phyloP scores from a whole-genome alignment of 495 filamentous ascomycete species.

The Aspergillus bertholletiae region DNA sequence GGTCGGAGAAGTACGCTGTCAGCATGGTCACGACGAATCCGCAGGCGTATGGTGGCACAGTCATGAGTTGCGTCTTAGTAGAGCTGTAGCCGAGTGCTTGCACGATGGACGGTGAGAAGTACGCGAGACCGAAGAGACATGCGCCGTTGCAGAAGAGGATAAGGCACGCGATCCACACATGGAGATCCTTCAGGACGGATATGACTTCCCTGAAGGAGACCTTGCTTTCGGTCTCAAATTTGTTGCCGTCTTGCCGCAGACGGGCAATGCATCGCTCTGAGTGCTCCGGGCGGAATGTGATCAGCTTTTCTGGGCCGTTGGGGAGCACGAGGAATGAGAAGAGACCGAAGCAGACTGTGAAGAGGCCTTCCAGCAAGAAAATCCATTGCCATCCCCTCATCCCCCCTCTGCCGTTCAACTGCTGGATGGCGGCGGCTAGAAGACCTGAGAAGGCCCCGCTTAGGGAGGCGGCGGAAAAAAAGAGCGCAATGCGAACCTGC shows the following conservation, averaged over 20 bases:
- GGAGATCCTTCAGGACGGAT: conserved; percentile 4
- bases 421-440: conserved; percentile 57
- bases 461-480: conserved; percentile 64
- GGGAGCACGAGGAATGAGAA: conserved; percentile 7
- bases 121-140: conserved; percentile 10
- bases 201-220: conserved; percentile 2
- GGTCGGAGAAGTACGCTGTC: conserved; percentile 8
- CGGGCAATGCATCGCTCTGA: conserved; percentile 1
- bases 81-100: conserved; percentile 6
- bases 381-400: too few species aligned
- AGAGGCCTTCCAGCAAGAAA: conserved; percentile 11
- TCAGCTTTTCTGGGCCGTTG: not conserved
- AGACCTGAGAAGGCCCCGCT: conserved; percentile 69
- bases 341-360: conserved; percentile 13
- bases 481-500: conserved; percentile 65
- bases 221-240: not conserved
- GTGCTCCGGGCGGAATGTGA: conserved; percentile 6
- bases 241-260: conserved; percentile 6
- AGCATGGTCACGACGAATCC: conserved; percentile 9
- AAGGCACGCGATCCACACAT: not conserved
- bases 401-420: too few species aligned
- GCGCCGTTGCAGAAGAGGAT: conserved; percentile 8
- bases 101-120: conserved; percentile 11
- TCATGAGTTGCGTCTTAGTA: conserved; percentile 4
- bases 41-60: conserved; percentile 6